phyloP scores from a whole-genome alignment of 2,329 filamentous ascomycete species.

The Cadophora sp. region DNA sequence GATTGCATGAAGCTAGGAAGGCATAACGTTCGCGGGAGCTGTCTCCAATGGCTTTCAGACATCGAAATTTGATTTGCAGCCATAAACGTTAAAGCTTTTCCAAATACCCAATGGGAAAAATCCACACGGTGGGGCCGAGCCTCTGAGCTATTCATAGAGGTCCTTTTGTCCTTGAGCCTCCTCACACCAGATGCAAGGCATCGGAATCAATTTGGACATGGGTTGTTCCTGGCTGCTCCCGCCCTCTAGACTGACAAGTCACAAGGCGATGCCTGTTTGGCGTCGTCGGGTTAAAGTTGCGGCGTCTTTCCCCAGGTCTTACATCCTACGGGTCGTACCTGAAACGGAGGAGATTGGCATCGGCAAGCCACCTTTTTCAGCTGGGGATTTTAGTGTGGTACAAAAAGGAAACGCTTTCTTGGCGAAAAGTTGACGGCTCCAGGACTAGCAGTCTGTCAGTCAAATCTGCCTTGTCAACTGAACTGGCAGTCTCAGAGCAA shows the following conservation, averaged over 20 bases:
- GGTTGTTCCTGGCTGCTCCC: conserved; percentile 2
- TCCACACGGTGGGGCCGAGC: neutral
- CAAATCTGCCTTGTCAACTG: conserved; percentile 7
- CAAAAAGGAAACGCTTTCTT: neutral
- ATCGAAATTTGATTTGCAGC: conserved; percentile 5
- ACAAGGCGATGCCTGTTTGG: neutral
- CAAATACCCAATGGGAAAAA: neutral
- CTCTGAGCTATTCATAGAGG: conserved; percentile 13
- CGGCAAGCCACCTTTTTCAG: conserved; percentile 18
- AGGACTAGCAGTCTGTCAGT: neutral
- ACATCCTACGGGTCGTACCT: neutral
- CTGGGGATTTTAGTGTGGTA: conserved; percentile 5
- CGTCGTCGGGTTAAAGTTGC: conserved; percentile 9
- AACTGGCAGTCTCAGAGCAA: neutral
- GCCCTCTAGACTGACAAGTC: neutral
- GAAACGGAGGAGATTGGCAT: conserved; percentile 20
- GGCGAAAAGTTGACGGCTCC: neutral
- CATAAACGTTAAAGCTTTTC: neutral
- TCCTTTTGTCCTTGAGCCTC: conserved; percentile 6
- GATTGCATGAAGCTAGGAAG: conserved; percentile 12
- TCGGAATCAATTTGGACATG: conserved; percentile 2
- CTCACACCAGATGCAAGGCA: neutral
- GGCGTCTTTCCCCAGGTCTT: conserved; percentile 10
- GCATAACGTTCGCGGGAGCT: neutral
- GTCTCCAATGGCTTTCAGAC: neutral